Evolutionary conservation across 2,329 filamentous ascomycete genomes (phyloP).

Genomic region (Fonsecaea nubica): DNA sequence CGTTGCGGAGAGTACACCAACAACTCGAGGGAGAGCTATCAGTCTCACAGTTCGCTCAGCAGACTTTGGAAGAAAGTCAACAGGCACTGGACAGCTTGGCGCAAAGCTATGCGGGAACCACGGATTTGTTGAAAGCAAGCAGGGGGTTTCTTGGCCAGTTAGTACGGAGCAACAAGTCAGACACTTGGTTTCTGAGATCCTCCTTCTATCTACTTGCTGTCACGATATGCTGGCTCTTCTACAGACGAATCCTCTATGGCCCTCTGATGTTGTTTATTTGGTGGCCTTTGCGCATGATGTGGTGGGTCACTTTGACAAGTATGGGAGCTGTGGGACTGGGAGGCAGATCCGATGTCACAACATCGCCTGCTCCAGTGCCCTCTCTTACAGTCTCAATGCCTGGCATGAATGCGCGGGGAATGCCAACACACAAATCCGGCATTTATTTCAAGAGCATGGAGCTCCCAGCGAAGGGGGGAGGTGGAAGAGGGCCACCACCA

Average conservation of each 20-base stretch:
- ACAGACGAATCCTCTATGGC: conserved; percentile 83
- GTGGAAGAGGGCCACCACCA: conserved; percentile 50
- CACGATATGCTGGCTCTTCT: conserved; percentile 85
- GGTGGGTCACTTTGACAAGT: conserved; percentile 64
- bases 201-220: conserved; percentile 80
- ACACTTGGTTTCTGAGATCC: conserved; percentile 96
- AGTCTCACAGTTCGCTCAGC: conserved; percentile 85
- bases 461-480: conserved; percentile 46
- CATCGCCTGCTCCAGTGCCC: conserved; percentile 18
- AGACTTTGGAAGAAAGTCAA: conserved; percentile 72
- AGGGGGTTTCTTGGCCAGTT: conserved; percentile 78
- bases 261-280: conserved; percentile 89
- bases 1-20: conserved; percentile 82
- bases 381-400: conserved; percentile 32
- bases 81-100: conserved; percentile 80
- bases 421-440: conserved; percentile 29
- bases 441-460: conserved; percentile 28
- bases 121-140: conserved; percentile 76
- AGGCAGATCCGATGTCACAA: conserved; percentile 18
- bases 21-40: conserved; percentile 84
- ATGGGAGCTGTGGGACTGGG: conserved; percentile 47
- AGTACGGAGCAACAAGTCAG: conserved; percentile 87
- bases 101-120: conserved; percentile 80
- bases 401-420: conserved; percentile 23
- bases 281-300: conserved; percentile 74